phyloP scores from a whole-genome alignment of 169 alveolate species.

The Plasmodium reichenowi region DNA sequence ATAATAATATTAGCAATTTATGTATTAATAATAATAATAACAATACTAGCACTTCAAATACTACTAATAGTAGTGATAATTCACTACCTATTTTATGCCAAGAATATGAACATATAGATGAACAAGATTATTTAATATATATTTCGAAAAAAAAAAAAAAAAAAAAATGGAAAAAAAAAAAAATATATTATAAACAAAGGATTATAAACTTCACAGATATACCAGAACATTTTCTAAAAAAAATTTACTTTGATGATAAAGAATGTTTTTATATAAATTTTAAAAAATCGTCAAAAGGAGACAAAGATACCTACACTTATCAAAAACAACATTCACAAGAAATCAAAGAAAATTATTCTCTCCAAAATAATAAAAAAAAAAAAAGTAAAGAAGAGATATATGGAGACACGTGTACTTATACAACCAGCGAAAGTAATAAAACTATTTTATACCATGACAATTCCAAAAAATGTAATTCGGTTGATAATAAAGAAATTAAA shows the following conservation, averaged over 20 bases:
- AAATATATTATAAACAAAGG: constrained; percentile 44
- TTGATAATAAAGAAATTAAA: constrained; percentile 11
- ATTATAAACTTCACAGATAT: constrained; percentile 55
- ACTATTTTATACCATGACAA: constrained; percentile 25
- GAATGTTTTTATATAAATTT: constrained; percentile 63
- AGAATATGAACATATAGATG: background rate
- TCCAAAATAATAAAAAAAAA: no score
- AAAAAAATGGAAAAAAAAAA: constrained; percentile 14
- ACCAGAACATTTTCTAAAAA: constrained; percentile 63
- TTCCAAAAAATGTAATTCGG: constrained; percentile 31
- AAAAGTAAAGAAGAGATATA: background rate
- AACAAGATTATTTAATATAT: background rate
- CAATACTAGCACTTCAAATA: background rate
- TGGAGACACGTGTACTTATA: constrained; percentile 13
- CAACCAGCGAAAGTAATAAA: constrained; percentile 31
- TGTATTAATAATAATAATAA: background rate
- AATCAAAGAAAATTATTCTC: no score
- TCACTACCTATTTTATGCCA: background rate
- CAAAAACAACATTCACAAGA: no score
- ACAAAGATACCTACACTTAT: background rate
- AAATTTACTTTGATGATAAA: constrained; percentile 37
- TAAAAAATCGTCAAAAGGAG: constrained; percentile 15
- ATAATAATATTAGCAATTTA: background rate
- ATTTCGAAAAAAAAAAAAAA: background rate
- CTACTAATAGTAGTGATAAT: background rate